phyloP scores from a whole-genome alignment of 2,329 filamentous ascomycete genomes.

The Aspergillus ibericus region DNA sequence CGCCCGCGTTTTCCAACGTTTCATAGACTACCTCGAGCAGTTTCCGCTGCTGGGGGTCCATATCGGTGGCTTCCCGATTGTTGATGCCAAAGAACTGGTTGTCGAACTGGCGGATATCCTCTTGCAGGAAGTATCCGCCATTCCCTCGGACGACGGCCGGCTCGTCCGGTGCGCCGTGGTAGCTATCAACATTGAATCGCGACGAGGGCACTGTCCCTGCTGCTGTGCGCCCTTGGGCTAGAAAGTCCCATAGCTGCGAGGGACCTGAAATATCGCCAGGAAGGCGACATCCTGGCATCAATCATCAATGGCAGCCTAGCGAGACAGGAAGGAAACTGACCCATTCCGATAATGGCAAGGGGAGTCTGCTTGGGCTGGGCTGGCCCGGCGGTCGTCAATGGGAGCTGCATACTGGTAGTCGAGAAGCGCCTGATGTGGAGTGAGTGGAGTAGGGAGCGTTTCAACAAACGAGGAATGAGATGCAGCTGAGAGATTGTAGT shows the following conservation, averaged over 20 bases:
- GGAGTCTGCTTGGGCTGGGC: too few species aligned
- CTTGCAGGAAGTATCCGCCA: conserved; percentile 12
- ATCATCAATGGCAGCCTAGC: too few species aligned
- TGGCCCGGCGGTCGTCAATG: too few species aligned
- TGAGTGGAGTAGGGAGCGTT: too few species aligned
- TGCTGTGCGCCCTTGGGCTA: conserved; percentile 13
- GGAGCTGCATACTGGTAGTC: too few species aligned
- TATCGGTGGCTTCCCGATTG: conserved; percentile 17
- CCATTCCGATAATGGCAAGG: too few species aligned
- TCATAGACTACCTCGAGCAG: conserved; percentile 30
- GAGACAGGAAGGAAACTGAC: too few species aligned
- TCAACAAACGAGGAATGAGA: too few species aligned
- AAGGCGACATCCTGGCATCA: conserved; percentile 11
- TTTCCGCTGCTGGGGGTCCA: conserved; percentile 30
- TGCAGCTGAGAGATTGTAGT: too few species aligned
- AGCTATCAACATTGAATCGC: conserved; percentile 19
- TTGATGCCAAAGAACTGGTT: conserved; percentile 25
- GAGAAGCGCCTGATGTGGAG: too few species aligned
- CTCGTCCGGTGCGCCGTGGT: conserved; percentile 9
- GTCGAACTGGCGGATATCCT: conserved; percentile 22
- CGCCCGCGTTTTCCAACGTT: conserved; percentile 24
- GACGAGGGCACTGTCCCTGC: conserved; percentile 6
- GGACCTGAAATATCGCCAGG: conserved; percentile 18
- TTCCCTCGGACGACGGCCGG: conserved; percentile 12
- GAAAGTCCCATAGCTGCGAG: conserved; percentile 20